Conservation (phyloP, 2,329 filamentous ascomycete genomes). For the Cryphonectria radicalis region DNA sequence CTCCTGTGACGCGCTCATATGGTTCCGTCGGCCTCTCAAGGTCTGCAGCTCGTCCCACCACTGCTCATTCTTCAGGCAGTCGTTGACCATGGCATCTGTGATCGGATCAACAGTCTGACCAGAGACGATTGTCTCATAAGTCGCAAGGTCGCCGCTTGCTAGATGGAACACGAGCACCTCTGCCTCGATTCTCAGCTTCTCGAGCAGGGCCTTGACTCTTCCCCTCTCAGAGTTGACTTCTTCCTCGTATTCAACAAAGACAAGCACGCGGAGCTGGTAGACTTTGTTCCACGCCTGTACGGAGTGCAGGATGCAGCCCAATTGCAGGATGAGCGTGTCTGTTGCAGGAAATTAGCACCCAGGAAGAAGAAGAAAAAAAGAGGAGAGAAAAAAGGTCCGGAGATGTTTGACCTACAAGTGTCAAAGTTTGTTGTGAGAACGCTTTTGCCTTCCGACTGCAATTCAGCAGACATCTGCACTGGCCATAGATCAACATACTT, state of each 20-base stretch:
- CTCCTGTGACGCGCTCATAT: slow-evolving; percentile 48
- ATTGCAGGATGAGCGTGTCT: slow-evolving; percentile 80
- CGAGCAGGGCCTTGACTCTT: slow-evolving; percentile 73
- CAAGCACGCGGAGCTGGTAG: slow-evolving; percentile 75
- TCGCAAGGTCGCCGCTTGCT: slow-evolving; percentile 70
- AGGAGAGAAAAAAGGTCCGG: not conserved
- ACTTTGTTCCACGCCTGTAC: slow-evolving; percentile 79
- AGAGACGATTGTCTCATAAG: slow-evolving; percentile 80
- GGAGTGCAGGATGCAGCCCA: slow-evolving; percentile 82
- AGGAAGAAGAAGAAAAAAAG: slow-evolving; percentile 20
- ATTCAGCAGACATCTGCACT: slow-evolving; percentile 89
- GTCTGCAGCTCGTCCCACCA: slow-evolving; percentile 82
- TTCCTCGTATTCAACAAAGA: slow-evolving; percentile 87
- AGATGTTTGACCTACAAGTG: slow-evolving; percentile 64
- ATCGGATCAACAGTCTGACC: slow-evolving; percentile 62
- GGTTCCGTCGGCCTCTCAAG: slow-evolving; percentile 47
- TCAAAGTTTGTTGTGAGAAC: slow-evolving; percentile 88
- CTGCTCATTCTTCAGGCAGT: slow-evolving; percentile 69
- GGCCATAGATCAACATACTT: slow-evolving; percentile 89
- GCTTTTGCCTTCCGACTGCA: slow-evolving; percentile 67
- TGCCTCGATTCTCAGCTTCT: slow-evolving; percentile 81
- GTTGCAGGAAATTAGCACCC: not conserved
- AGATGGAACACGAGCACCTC: slow-evolving; percentile 82
- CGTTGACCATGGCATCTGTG: slow-evolving; percentile 64
- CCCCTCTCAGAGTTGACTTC: slow-evolving; percentile 80